These are phyloP conservation scores for Fragaria ananassa DNA, from an alignment of 306 rosid species.

Conservation along the genomic window DNA sequence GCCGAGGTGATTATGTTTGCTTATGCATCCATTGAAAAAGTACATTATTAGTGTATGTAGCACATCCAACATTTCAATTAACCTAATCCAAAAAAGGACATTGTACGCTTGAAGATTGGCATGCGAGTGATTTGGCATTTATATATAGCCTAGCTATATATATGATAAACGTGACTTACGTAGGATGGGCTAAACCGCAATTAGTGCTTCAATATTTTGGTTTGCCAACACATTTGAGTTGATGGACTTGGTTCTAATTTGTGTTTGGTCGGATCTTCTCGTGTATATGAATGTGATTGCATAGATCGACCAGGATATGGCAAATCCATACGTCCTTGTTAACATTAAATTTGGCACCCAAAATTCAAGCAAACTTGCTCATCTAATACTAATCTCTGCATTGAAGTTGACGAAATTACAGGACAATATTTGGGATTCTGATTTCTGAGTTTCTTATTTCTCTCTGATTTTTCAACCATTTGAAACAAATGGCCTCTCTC, in stretches of 20 bases:
- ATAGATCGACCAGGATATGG: neutral
- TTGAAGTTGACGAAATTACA: constrained; percentile 4
- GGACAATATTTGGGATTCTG: neutral
- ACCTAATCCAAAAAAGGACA: neutral
- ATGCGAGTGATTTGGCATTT: neutral
- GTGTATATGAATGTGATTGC: neutral
- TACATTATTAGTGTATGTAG: no score
- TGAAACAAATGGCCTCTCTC: neutral
- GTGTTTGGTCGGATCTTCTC: neutral
- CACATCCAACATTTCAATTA: no score
- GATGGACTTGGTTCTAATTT: neutral
- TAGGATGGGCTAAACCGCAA: neutral
- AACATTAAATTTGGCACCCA: neutral
- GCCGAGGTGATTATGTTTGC: no score
- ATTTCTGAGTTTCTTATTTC: neutral
- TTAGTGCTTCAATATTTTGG: neutral
- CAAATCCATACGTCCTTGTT: neutral
- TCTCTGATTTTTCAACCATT: neutral
- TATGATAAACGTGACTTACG: neutral
- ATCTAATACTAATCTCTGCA: neutral
- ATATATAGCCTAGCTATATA: no score
- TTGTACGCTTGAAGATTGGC: neutral
- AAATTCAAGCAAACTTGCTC: neutral
- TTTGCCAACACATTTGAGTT: neutral
- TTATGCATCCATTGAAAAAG: no score